Conservation (phyloP, 2,329 filamentous ascomycete species). For the Trichoderma simmonsii region DNA sequence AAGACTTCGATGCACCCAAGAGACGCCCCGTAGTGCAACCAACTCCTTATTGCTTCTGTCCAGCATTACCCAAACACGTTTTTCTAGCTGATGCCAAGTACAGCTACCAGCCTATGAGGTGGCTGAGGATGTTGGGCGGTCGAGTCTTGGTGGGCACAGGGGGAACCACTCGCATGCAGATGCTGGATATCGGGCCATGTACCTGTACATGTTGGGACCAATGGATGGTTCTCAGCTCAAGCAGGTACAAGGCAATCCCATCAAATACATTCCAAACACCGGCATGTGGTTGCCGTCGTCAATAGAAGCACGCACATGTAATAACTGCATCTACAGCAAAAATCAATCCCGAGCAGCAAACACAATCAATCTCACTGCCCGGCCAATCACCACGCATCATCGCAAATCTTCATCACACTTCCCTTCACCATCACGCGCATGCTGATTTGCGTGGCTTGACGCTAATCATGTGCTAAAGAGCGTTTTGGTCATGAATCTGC, state of each 20-base stretch:
- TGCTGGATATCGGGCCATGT: slow-evolving; percentile 3
- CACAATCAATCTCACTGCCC: neutral
- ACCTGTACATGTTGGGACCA: neutral
- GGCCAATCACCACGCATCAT: neutral
- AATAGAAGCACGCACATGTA: neutral
- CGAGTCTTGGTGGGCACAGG: neutral
- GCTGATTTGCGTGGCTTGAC: slow-evolving; percentile 3
- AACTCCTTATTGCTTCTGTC: neutral
- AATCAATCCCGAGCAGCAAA: neutral
- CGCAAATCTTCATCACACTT: neutral
- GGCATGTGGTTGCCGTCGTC: neutral
- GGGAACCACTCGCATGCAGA: neutral
- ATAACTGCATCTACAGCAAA: neutral
- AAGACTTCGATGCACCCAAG: neutral
- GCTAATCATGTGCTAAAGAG: slow-evolving; percentile 9
- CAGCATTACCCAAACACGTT: neutral
- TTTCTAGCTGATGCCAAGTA: neutral
- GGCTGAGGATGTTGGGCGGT: neutral
- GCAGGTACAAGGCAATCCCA: neutral
- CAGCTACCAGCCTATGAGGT: neutral
- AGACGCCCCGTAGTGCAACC: neutral
- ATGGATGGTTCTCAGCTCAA: neutral
- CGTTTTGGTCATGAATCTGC: neutral
- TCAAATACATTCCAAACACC: neutral
- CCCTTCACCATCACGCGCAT: neutral